A percentile compares a stretch with the other conserved stretches of the same genome.
Evolutionary conservation across 1,284 basidiomycete genomes (phyloP).

Genomic region (Microbotryomycetes sp.): DNA sequence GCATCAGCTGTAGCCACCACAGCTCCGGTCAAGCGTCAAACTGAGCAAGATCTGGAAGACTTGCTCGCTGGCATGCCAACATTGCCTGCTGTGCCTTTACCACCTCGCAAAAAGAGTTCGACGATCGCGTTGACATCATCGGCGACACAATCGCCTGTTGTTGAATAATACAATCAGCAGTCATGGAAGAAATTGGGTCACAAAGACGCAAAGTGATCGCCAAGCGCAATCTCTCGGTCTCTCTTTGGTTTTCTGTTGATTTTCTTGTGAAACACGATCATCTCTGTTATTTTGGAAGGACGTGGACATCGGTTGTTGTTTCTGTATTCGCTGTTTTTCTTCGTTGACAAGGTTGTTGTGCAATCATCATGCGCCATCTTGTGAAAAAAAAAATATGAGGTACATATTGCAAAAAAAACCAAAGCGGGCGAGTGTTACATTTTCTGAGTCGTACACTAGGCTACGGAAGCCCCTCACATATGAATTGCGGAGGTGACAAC

Average conservation of each 20-base stretch:
- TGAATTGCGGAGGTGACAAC: too few species aligned
- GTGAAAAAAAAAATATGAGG: neutral
- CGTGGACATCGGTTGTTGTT: neutral
- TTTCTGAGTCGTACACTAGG: too few species aligned
- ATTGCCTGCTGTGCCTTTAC: constrained; percentile 7
- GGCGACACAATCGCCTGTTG: neutral
- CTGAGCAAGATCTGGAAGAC: constrained; percentile 13
- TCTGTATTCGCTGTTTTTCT: too few species aligned
- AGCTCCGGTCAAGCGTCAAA: neutral
- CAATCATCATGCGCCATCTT: constrained; percentile 1
- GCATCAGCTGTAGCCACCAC: neutral
- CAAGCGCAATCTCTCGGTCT: too few species aligned
- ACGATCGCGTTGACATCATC: neutral
- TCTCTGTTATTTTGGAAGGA: neutral
- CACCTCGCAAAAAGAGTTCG: neutral
- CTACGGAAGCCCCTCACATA: too few species aligned
- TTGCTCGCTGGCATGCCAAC: constrained; percentile 8
- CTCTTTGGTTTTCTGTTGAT: neutral
- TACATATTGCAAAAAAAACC: too few species aligned
- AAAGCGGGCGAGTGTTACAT: too few species aligned
- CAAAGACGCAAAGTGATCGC: too few species aligned
- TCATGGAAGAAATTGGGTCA: too few species aligned
- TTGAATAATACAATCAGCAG: too few species aligned
- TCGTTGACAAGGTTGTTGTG: too few species aligned
- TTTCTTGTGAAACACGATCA: neutral